phyloP scores from a whole-genome alignment of 139 green algal genomes.

The Auxenochlorella protothecoides region DNA sequence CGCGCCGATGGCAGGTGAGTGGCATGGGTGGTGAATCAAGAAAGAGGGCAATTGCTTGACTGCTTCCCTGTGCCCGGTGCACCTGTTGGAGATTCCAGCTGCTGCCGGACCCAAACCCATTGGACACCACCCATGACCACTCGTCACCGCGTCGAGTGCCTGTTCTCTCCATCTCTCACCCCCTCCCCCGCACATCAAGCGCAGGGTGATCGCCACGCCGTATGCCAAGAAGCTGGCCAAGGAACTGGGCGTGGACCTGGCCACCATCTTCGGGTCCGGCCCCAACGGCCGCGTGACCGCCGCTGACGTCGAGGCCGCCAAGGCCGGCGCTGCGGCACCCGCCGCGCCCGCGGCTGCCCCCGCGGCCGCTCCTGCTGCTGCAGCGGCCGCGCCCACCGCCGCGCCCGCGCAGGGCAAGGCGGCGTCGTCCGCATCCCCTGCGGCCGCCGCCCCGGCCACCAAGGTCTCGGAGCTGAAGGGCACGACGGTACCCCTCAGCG shows the following conservation, averaged over 20 bases:
- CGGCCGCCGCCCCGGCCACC: slow-evolving; percentile 28
- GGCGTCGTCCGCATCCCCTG: slow-evolving; percentile 16
- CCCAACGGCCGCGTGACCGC: slow-evolving; percentile 88
- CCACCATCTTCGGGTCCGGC: slow-evolving; percentile 66
- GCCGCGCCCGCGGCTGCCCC: slow-evolving; percentile 29
- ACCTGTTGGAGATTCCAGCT: no score
- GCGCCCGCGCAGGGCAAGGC: not conserved
- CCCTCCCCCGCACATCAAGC: slow-evolving; percentile 40
- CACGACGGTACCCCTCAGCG: slow-evolving; percentile 80
- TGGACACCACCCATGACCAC: no score
- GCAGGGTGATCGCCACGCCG: slow-evolving; percentile 87
- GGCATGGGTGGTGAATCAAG: not conserved
- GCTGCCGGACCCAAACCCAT: no score
- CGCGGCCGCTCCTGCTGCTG: not conserved
- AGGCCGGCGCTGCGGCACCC: slow-evolving; percentile 24
- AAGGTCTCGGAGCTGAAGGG: slow-evolving; percentile 69
- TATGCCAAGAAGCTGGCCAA: slow-evolving; percentile 98
- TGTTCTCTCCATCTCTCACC: not conserved
- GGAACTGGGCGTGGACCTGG: slow-evolving; percentile 82
- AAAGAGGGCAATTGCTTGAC: not conserved
- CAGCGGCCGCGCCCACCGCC: not conserved
- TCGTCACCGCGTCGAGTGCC: no score
- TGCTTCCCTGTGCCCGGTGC: no score
- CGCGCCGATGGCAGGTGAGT: slow-evolving; percentile 11
- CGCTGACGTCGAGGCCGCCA: slow-evolving; percentile 71